Evolutionary conservation across 768 basidiomycete genomes (phyloP).

Genomic region (Podaxis sp.): DNA sequence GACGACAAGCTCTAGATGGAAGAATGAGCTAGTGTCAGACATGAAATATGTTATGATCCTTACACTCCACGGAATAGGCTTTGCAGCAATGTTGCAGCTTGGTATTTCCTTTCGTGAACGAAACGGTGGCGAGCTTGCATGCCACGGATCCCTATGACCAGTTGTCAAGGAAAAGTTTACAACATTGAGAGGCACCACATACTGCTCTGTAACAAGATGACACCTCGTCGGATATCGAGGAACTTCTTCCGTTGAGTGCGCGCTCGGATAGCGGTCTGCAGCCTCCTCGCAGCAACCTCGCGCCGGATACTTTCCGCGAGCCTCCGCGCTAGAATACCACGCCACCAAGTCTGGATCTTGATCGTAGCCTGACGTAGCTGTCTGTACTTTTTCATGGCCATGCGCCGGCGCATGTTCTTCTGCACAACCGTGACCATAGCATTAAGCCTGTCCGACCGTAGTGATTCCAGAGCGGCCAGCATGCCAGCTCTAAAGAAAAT

Average conservation of each 20-base stretch:
- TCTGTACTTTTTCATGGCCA: constrained; percentile 81
- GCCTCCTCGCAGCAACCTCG: constrained; percentile 68
- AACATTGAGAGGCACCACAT: constrained; percentile 32
- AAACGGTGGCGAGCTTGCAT: constrained; percentile 62
- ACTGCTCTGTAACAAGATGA: constrained; percentile 85
- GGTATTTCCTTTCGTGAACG: constrained; percentile 48
- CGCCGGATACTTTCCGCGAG: constrained; percentile 70
- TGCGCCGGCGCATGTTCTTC: constrained; percentile 90
- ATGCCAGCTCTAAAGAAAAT: constrained; percentile 99
- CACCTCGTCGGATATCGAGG: constrained; percentile 54
- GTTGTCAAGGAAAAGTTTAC: background rate
- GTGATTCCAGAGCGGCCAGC: constrained; percentile 91
- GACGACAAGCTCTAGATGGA: constrained; percentile 50
- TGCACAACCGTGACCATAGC: constrained; percentile 92
- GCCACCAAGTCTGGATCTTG: constrained; percentile 92
- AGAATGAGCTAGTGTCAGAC: constrained; percentile 14
- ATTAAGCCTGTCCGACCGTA: constrained; percentile 86
- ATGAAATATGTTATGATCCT: constrained; percentile 27
- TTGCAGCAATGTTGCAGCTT: constrained; percentile 76
- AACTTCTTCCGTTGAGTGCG: constrained; percentile 76
- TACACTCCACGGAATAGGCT: constrained; percentile 87
- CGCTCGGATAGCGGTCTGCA: constrained; percentile 73
- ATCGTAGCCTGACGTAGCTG: constrained; percentile 71
- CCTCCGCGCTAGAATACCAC: constrained; percentile 75
- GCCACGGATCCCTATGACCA: constrained; percentile 65